Evolutionary conservation across 441 rosid genomes (phyloP), one percentile per base, ranked within the genome.

Genomic region (Euphorbia celastroides): DNA sequence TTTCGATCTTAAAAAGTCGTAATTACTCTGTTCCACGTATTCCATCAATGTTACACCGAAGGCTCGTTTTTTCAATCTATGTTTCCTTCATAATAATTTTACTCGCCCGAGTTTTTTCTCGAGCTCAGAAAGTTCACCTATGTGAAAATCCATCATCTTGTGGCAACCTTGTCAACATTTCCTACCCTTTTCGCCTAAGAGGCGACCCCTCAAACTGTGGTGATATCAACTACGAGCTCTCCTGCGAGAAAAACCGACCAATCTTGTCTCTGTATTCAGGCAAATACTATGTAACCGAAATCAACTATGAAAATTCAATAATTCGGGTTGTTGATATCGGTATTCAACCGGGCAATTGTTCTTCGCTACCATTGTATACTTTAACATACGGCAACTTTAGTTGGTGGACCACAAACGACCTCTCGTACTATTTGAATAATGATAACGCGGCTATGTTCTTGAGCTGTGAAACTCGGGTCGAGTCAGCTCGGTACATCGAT

Each of bases 101-200:
- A 7, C 9, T 38, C 65, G 13, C 11, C 46, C 44, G 13, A 50
- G 12, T 12, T 5, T 31, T 48, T 25, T 51, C 31, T 9, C 22
- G 2, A 11, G 52, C 62, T 34, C n/a, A 44, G 41, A 30, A 38
- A 14, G 5, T n/a, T 57, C 36, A 41, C 41, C 36, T 22, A 14
- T 66, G 70, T 56, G 65, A 61, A 23, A 50, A 19, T 6, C 64
- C 70, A 30, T 58, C 70, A 28, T 57, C 70, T 14, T 67, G 70
- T 58, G 46, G 64, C 17, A 9, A 19, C 52, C 36, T 67, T 32
- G 5, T 27, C 0, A 67, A 46, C 57, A 67, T 67, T 5, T 19
- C 22, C 20, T 46, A 57, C 28, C 74, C 69, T 31, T 70, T 70
- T 28, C 69, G 69, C 7, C 36, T 70, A 5, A 30, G 46, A 38